Conservation (phyloP, 257 asterid species). For the Fraxinus anomala region DNA sequence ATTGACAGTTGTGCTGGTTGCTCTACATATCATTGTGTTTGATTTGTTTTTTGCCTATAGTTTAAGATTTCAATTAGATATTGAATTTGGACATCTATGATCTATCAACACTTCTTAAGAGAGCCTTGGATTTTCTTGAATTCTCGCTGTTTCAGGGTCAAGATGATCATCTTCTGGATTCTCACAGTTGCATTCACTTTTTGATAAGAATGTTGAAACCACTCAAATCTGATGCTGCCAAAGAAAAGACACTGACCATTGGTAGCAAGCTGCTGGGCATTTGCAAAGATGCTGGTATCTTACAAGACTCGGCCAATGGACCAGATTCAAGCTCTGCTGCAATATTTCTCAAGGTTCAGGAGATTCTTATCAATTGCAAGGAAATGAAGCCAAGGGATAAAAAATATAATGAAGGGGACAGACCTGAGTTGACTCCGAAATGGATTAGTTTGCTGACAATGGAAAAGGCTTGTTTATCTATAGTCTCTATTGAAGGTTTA, state of each 20-base stretch:
- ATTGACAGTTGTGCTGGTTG: background rate
- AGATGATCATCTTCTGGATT: constrained; percentile 60
- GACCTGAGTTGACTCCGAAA: constrained; percentile 61
- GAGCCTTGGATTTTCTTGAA: constrained; percentile 4
- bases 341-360: constrained; percentile 62
- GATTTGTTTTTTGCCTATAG: background rate
- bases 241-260: constrained; percentile 50
- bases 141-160: constrained; percentile 53
- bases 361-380: constrained; percentile 65
- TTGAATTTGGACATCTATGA: constrained; percentile 5
- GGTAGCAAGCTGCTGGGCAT: constrained; percentile 80
- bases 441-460: constrained; percentile 75
- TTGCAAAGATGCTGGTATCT: constrained; percentile 60
- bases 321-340: constrained; percentile 55
- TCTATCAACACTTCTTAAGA: constrained; percentile 4
- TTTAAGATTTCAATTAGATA: constrained; percentile 13
- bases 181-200: constrained; percentile 64
- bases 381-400: constrained; percentile 60
- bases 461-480: constrained; percentile 79
- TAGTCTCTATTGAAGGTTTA: constrained; percentile 69
- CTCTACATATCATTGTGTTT: background rate
- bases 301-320: constrained; percentile 57
- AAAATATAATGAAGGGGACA: constrained; percentile 36
- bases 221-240: constrained; percentile 37
- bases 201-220: constrained; percentile 67